phyloP scores from a whole-genome alignment of 192 early-diverging fungal genomes.

The Gaertneriomyces semiglobifer region DNA sequence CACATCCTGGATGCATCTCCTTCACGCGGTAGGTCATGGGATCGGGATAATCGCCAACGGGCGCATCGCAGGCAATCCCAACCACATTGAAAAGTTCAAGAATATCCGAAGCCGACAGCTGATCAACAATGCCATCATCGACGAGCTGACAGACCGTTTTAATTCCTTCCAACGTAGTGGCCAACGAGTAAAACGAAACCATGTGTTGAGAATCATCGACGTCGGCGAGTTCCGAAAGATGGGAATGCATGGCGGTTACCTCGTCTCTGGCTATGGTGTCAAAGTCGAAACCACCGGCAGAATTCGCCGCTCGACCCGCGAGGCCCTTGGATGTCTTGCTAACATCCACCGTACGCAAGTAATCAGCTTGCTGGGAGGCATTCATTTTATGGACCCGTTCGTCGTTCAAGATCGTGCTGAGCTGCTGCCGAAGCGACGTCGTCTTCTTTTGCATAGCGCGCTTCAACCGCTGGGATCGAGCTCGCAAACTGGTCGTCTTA shows the following conservation, averaged over 20 bases:
- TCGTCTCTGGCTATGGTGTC: constrained; percentile 25
- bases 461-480: constrained; percentile 7
- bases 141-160: constrained; percentile 30
- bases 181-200: constrained; percentile 33
- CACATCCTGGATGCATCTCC: constrained; percentile 23
- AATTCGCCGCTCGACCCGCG: constrained; percentile 25
- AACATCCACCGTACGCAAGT: constrained; percentile 22
- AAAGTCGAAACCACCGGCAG: constrained; percentile 26
- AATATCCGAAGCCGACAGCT: constrained; percentile 8
- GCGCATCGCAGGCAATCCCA: constrained; percentile 14
- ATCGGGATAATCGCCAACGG: constrained; percentile 31
- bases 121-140: constrained; percentile 21
- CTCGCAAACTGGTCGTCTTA: constrained; percentile 6
- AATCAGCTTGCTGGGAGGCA: constrained; percentile 33
- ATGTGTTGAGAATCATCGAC: constrained; percentile 31
- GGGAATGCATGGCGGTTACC: constrained; percentile 22
- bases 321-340: constrained; percentile 29
- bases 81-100: constrained; percentile 39
- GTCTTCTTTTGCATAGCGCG: constrained; percentile 11
- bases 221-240: constrained; percentile 28
- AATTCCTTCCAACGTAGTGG: constrained; percentile 35
- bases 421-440: constrained; percentile 1
- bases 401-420: constrained; percentile 30
- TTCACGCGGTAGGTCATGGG: constrained; percentile 32
- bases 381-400: constrained; percentile 23